Evolutionary conservation across 2,329 filamentous ascomycete genomes (phyloP), one percentile per base, ranked within the genome.

Genomic region (Colletotrichum gloeosporioides): DNA sequence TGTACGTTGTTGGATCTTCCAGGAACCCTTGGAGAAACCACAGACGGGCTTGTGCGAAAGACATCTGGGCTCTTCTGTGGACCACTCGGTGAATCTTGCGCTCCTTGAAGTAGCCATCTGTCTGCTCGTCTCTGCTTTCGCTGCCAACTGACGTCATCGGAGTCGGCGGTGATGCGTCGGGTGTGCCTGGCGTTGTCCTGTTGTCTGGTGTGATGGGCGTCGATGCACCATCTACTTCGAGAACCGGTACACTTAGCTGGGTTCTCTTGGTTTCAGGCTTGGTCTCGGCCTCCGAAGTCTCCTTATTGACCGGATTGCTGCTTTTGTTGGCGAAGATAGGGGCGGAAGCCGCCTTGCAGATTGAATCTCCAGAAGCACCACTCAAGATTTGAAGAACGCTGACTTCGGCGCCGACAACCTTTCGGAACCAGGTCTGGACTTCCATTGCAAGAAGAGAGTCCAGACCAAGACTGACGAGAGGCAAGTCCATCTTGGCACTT

Each of bases 1-100:
- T 90, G 75, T 83, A 85, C 3, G 84, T 83, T 0, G 83, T 85
- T 9, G 80, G 80, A 63, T 88, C 83, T 9, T 86, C 75, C 4
- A 87, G 31, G 5, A 80, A 81, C 8, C 79, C 73, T 6, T 77
- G 75, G 0, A 85, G 75, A 73, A 87, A 86, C 85, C 85, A 89
- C 76, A 88, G 86, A 0, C 86, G 80, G 0, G 83, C 80, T 77
- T 89, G 87, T 9, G 79, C 83, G n/a, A 82, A 82, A 4, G 87
- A 87, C 75, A 88, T 84, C 6, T 34, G 63, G 1, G 71, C 71
- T 15, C 55, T n/a, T 16, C 55, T 3, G 29, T 62, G 27, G 0
- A 69, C n/a, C 0, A 49, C 36, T 2, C 29, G 53, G 1, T 53
- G 29, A 6, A 36, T 27, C 8, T 44, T 49, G 22, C 29, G 15